Conservation (phyloP, 2,329 filamentous ascomycete species). For the Trichophyton schoenleinii region DNA sequence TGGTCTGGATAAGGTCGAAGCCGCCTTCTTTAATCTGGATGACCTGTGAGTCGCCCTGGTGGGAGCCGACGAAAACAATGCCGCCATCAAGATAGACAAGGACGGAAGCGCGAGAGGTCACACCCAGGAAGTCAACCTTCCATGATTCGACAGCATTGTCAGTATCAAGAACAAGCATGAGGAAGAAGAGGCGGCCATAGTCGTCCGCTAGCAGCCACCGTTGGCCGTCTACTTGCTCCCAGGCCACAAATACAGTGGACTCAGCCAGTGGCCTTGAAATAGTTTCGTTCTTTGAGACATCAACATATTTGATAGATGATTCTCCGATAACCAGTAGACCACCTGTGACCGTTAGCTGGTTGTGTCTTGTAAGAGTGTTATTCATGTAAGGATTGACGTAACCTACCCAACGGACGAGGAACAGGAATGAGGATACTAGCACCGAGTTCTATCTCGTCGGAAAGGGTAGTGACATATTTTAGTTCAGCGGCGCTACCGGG, state of each 20-base stretch:
- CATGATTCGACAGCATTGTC: conserved; percentile 58
- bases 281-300: conserved; percentile 57
- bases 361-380: background rate
- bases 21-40: conserved; percentile 50
- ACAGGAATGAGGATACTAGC: conserved; percentile 51
- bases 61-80: conserved; percentile 75
- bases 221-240: conserved; percentile 70
- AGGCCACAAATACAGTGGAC: conserved; percentile 79
- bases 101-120: conserved; percentile 61
- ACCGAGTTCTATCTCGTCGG: conserved; percentile 45
- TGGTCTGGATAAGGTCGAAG: conserved; percentile 58
- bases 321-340: conserved; percentile 66
- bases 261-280: conserved; percentile 55
- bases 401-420: conserved; percentile 40
- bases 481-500: conserved; percentile 39
- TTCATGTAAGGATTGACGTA: background rate
- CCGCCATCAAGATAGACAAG: conserved; percentile 60
- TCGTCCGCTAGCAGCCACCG: conserved; percentile 86
- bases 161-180: conserved; percentile 59
- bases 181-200: conserved; percentile 71
- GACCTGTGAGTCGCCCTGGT: conserved; percentile 84
- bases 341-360: background rate
- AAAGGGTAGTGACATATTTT: conserved; percentile 39
- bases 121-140: conserved; percentile 54
- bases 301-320: conserved; percentile 72